phyloP scores from a whole-genome alignment of 169 alveolate species.

The Plasmodium fragile region DNA sequence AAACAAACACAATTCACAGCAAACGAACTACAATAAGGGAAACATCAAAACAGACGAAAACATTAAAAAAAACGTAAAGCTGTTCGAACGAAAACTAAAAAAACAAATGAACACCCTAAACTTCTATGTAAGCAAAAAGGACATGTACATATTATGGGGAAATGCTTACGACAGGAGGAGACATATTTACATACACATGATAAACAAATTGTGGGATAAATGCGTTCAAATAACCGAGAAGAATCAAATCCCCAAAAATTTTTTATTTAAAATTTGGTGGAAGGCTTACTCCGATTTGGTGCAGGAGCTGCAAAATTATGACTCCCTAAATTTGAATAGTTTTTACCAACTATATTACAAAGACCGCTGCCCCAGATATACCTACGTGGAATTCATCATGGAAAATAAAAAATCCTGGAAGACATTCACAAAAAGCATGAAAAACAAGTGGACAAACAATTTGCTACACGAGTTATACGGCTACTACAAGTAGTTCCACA shows the following conservation, averaged over 20 bases:
- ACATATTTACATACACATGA: neutral
- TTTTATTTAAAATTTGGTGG: conserved; percentile 28
- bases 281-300: conserved; percentile 4
- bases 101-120: neutral
- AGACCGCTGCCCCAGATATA: neutral
- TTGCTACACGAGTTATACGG: neutral
- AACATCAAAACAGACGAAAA: neutral
- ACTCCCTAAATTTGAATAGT: neutral
- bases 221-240: neutral
- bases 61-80: neutral
- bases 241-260: neutral
- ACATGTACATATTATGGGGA: neutral
- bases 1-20: neutral
- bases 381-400: neutral
- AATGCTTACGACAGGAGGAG: neutral
- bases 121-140: conserved; percentile 6
- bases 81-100: neutral
- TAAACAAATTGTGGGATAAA: neutral
- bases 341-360: neutral
- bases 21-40: neutral
- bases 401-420: conserved; percentile 5
- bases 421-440: neutral
- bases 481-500: neutral
- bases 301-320: neutral
- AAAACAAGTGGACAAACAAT: neutral